A percentile compares a stretch with the other conserved stretches of the same genome.
Conservation (phyloP, 2,329 filamentous ascomycete genomes). For the Setomelanomma holmii region DNA sequence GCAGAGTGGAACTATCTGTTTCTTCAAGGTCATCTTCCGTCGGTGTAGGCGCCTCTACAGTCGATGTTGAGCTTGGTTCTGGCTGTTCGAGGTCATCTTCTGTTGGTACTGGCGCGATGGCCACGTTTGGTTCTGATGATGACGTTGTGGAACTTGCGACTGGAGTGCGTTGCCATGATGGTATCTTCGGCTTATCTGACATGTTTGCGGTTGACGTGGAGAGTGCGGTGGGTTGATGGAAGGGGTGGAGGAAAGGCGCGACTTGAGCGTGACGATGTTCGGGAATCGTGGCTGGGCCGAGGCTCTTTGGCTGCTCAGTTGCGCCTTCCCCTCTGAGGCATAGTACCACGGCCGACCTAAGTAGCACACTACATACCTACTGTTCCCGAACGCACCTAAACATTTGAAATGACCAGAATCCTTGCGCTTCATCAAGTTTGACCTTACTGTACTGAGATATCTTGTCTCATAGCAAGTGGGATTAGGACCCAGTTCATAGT, state of each 20-base stretch:
- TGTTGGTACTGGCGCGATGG: slow-evolving; percentile 16
- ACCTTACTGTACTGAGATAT: too few relatives aligned
- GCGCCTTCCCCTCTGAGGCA: not conserved
- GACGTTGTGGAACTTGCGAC: slow-evolving; percentile 10
- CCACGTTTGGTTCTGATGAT: slow-evolving; percentile 10
- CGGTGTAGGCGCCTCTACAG: slow-evolving; percentile 21
- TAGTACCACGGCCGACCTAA: not conserved
- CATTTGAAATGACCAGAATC: too few relatives aligned
- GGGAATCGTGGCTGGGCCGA: slow-evolving; percentile 6
- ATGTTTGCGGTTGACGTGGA: slow-evolving; percentile 8
- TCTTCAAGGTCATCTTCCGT: slow-evolving; percentile 14
- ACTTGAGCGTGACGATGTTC: slow-evolving; percentile 4
- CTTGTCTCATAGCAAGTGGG: too few relatives aligned
- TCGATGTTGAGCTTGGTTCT: slow-evolving; percentile 17
- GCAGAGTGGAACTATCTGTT: slow-evolving; percentile 22
- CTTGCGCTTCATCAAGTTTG: too few relatives aligned
- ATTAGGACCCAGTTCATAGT: too few relatives aligned
- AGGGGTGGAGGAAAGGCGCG: not conserved
- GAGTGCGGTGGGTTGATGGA: not conserved
- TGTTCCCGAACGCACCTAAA: too few relatives aligned
- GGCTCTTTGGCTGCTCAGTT: not conserved
- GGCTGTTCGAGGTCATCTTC: slow-evolving; percentile 16
- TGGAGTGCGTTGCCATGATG: slow-evolving; percentile 45
- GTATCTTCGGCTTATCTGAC: slow-evolving; percentile 36
- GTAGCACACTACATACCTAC: too few relatives aligned